These are phyloP conservation scores for Phylloporus sp. DNA, from an alignment of 768 basidiomycete genomes.

Conservation along the genomic window DNA sequence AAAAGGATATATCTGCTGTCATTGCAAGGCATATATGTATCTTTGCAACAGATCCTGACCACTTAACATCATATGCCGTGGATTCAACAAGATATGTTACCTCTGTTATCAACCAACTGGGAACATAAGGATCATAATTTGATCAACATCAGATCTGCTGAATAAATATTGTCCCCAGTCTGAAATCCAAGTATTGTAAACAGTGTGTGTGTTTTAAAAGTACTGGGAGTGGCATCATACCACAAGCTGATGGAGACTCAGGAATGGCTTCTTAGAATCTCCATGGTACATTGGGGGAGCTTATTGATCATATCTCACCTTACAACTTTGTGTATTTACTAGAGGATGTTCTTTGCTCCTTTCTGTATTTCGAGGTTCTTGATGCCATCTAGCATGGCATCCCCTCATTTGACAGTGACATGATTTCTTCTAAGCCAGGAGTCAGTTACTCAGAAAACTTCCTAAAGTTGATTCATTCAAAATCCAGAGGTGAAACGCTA, in stretches of 20 bases:
- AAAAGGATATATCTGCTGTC: neutral
- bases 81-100: neutral
- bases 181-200: neutral
- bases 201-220: neutral
- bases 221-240: neutral
- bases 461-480: neutral
- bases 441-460: neutral
- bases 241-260: neutral
- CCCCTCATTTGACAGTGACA: neutral
- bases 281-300: neutral
- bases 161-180: neutral
- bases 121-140: neutral
- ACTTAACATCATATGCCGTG: neutral
- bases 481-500: neutral
- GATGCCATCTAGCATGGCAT: conserved; percentile 5
- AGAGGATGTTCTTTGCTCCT: conserved; percentile 1
- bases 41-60: neutral
- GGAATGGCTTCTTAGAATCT: neutral
- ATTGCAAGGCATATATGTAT: neutral
- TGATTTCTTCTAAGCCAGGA: neutral
- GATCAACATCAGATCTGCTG: neutral
- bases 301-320: neutral
- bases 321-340: neutral
- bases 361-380: conserved; percentile 8
- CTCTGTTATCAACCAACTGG: neutral